Evolutionary conservation across 495 filamentous ascomycete species (phyloP).

Genomic region (Aspergillus ellipticus): DNA sequence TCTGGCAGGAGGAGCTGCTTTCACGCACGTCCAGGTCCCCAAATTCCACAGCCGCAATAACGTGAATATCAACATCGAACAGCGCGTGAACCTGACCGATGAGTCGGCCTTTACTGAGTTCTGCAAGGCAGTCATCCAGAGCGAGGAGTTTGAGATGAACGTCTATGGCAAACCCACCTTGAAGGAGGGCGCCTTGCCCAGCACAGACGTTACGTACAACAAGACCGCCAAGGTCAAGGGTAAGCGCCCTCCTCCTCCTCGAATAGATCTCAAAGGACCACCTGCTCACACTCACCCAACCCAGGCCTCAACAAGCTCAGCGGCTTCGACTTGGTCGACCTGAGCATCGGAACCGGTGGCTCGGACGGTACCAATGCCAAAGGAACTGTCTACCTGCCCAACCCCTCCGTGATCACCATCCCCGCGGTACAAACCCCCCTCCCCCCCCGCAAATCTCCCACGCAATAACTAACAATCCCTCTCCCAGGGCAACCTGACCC

Average conservation of each 20-base stretch:
- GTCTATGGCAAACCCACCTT: conserved; percentile 55
- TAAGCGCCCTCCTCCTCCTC: conserved; percentile 24
- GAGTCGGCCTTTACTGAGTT: conserved; percentile 55
- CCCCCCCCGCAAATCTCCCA: too few relatives aligned
- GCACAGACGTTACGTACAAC: conserved; percentile 50
- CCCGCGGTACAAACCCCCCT: conserved; percentile 45
- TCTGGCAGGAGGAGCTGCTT: conserved; percentile 52
- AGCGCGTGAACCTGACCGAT: conserved; percentile 48
- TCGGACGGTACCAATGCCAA: conserved; percentile 57
- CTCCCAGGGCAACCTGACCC: conserved; percentile 60
- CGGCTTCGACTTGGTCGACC: conserved; percentile 54
- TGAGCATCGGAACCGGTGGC: conserved; percentile 31
- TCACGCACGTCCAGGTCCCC: conserved; percentile 56
- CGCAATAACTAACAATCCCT: conserved; percentile 10
- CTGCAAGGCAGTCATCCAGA: conserved; percentile 49
- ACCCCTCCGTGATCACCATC: conserved; percentile 62
- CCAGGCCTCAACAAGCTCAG: conserved; percentile 56
- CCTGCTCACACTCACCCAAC: not conserved
- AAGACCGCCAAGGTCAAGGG: conserved; percentile 56
- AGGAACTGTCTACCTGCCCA: conserved; percentile 64
- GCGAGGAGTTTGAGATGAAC: conserved; percentile 55
- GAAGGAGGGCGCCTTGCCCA: conserved; percentile 48
- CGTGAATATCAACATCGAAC: conserved; percentile 49
- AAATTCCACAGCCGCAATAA: conserved; percentile 53
- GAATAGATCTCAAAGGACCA: not conserved